These are phyloP conservation scores for Alternaria incomplexa DNA, from an alignment of 2,329 filamentous ascomycete species.

Conservation along the genomic window DNA sequence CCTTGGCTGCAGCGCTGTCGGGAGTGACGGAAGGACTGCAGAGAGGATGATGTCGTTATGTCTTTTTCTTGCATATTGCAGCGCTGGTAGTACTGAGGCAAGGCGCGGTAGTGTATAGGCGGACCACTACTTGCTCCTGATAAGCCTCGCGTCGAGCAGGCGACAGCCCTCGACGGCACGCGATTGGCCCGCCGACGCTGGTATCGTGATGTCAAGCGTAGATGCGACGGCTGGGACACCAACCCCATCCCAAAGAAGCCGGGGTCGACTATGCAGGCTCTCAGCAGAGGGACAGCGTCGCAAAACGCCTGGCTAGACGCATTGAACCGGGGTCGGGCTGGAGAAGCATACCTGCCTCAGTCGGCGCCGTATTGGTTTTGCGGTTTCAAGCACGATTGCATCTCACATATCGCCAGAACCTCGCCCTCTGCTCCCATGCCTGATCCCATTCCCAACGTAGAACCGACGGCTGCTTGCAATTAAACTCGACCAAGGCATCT, in stretches of 20 bases:
- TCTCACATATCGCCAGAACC: not conserved
- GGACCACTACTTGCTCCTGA: not conserved
- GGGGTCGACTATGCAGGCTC: constrained; percentile 33
- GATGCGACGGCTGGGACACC: constrained; percentile 26
- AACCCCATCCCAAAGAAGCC: constrained; percentile 26
- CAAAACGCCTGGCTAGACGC: constrained; percentile 22
- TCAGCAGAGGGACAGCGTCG: constrained; percentile 25
- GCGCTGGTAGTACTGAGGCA: not conserved
- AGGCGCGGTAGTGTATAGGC: not conserved
- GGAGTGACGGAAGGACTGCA: constrained; percentile 13
- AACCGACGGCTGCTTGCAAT: not conserved
- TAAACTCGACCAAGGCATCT: not conserved
- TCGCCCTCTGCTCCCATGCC: not conserved
- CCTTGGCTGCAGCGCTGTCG: constrained; percentile 18
- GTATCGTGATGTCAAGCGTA: constrained; percentile 38
- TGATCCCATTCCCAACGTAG: not conserved
- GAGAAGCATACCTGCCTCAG: constrained; percentile 15
- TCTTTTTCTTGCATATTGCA: not conserved
- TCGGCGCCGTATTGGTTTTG: not conserved
- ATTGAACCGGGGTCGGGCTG: constrained; percentile 16
- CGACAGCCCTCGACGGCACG: not conserved
- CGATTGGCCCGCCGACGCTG: not conserved
- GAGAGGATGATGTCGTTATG: constrained; percentile 9
- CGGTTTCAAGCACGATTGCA: not conserved
- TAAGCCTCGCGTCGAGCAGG: not conserved